Conservation (phyloP, 2,329 filamentous ascomycete genomes). For the Alternaria triticina region DNA sequence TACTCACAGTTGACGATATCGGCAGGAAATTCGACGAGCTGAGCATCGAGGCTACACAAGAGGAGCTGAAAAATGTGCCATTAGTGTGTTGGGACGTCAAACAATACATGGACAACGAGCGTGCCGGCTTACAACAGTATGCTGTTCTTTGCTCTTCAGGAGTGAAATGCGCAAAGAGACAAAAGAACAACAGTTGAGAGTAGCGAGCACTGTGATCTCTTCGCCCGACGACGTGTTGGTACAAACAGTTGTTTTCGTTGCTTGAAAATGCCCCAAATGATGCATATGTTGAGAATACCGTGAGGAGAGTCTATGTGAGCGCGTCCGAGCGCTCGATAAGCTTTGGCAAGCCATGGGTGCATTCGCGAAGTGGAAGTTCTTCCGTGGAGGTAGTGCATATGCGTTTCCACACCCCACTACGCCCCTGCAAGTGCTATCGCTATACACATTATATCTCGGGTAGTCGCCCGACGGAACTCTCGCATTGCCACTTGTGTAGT, state of each 20-base stretch:
- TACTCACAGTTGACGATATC: background rate
- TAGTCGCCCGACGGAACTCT: background rate
- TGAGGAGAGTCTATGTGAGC: background rate
- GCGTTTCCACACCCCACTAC: background rate
- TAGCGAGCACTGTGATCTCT: background rate
- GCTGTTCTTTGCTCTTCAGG: conserved; percentile 18
- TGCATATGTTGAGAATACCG: background rate
- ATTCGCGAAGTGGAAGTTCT: background rate
- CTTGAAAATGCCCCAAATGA: background rate
- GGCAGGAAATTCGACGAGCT: background rate
- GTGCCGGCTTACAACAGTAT: background rate
- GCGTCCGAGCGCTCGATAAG: background rate
- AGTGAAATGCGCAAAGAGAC: background rate
- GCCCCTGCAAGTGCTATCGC: background rate
- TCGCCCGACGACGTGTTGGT: background rate
- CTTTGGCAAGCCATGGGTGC: background rate
- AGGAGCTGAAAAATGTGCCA: background rate
- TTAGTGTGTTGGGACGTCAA: background rate
- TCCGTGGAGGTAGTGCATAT: background rate
- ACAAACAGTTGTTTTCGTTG: background rate
- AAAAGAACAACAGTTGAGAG: background rate
- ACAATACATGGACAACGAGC: background rate
- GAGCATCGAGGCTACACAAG: background rate
- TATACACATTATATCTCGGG: background rate
- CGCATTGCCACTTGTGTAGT: background rate